Base-by-base conservation (phyloP, 257 asterid species). In the Cordia subcordata region DNA sequence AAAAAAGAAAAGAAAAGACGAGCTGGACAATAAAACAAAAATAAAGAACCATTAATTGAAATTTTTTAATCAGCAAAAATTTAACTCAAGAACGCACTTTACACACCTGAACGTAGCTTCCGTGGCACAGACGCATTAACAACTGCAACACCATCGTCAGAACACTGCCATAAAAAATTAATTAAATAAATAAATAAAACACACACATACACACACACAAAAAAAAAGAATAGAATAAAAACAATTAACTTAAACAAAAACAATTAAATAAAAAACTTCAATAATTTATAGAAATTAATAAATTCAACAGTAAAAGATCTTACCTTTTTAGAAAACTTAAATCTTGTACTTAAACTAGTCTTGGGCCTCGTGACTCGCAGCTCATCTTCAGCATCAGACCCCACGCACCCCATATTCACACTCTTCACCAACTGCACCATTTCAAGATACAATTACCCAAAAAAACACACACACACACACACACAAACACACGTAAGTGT, bases 21-120 rank as follows among this genome's bases (percentile, higher is more conserved):
- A 42, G 10, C 47, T 42, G 3, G 10, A 42, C 4, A 42, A 42
- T 42, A 2, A 42, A 42, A 2, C 10, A 42, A 42, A 42, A 42
- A 42, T 42, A 3, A 23, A n/a, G 19, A 38, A 65, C 15, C 0
- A 57, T 37, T 60, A 49, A 35, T 1, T 42, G 39, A 49, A 8
- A 20, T 20, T 38, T 21, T 3, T 18, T 12, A 55, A 58, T 40
- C 5, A 10, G 35, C 14, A 52, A 58, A 27, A 42, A 42, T 42
- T 27, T 4, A 52, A 53, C 52, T 58, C n/a, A 49, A 19, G n/a
- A 15, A 10, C 52, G 22, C 13, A 53, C n/a, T n/a, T n/a, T n/a
- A 46, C 86, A 40, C 60, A 87, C 98, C 91, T 60, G 98, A 85
- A 10, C 98, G 85, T 35, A 69, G 65, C 75, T 83, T 90, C 80